These are phyloP conservation scores for Solanum etuberosum DNA, from an alignment of 257 asterid species.

Conservation along the genomic window DNA sequence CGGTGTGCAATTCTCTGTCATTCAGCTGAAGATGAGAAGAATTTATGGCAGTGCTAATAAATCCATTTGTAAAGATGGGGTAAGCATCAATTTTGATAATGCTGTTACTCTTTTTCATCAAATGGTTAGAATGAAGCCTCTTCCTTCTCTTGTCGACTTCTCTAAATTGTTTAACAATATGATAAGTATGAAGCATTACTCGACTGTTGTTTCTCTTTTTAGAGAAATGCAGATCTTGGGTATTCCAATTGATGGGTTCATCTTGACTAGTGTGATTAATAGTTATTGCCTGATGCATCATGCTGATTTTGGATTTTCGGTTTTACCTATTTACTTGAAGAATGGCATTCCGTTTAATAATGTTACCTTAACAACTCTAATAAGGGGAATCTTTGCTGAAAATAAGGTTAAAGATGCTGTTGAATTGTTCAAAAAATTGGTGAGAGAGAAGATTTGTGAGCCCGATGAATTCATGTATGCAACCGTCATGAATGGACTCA, in stretches of 20 bases:
- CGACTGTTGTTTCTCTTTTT: not conserved
- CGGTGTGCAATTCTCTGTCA: too few species aligned
- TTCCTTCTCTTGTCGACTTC: constrained; percentile 7
- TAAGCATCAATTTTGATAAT: not conserved
- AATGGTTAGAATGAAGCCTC: not conserved
- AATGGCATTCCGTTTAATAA: not conserved
- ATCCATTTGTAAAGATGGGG: not conserved
- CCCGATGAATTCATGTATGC: not conserved
- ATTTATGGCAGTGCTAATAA: too few species aligned
- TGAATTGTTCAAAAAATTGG: constrained; percentile 13
- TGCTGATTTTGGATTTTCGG: not conserved
- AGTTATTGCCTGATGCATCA: not conserved
- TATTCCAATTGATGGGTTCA: not conserved
- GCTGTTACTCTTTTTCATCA: constrained; percentile 1
- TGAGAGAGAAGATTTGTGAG: constrained; percentile 6
- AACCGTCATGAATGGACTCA: constrained; percentile 9
- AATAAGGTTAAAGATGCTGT: not conserved
- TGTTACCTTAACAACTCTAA: not conserved
- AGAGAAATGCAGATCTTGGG: not conserved
- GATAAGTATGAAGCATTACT: not conserved
- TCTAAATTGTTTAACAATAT: not conserved
- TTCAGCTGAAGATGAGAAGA: too few species aligned
- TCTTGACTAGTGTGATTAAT: not conserved
- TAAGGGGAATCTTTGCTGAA: constrained; percentile 9
- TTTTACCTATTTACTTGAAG: not conserved